A percentile compares a stretch with the other conserved stretches of the same genome.
These are phyloP conservation scores for Fusarium sp. DNA, from an alignment of 2,329 filamentous ascomycete genomes.

Conservation along the genomic window DNA sequence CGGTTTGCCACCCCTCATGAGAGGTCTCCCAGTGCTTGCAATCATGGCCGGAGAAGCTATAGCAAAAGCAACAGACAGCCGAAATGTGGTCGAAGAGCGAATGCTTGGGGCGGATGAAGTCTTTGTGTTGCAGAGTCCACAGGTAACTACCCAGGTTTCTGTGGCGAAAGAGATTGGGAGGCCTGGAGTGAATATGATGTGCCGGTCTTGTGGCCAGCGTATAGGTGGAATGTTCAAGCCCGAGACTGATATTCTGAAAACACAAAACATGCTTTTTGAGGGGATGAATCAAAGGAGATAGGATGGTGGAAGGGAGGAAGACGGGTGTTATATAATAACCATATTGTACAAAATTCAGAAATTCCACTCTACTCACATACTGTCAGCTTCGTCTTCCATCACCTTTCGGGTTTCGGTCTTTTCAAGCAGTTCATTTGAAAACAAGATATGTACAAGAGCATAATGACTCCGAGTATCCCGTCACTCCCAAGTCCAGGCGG, in stretches of 20 bases:
- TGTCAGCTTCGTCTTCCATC: no score
- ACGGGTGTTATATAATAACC: rapidly evolving
- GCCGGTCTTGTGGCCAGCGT: constrained; percentile 2
- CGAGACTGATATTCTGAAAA: background rate
- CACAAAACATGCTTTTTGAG: rapidly evolving
- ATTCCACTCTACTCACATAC: background rate
- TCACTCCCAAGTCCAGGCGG: no score
- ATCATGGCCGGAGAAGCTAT: constrained; percentile 36
- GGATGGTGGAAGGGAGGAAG: background rate
- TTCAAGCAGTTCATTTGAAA: no score
- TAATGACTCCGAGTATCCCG: no score
- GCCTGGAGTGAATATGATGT: constrained; percentile 19
- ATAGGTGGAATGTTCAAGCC: rapidly evolving
- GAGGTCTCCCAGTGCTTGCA: constrained; percentile 35
- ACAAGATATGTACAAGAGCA: no score
- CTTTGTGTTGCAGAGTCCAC: constrained; percentile 9
- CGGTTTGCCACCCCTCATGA: constrained; percentile 33
- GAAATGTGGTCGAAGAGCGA: constrained; percentile 35
- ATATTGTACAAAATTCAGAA: background rate
- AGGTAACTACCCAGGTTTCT: rapidly evolving
- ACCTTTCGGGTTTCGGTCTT: no score
- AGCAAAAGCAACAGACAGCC: constrained; percentile 23
- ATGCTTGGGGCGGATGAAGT: constrained; percentile 28
- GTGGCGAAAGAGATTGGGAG: background rate
- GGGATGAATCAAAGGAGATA: background rate